Evolutionary conservation across 306 rosid genomes (phyloP).

Genomic region (Fragaria iinumae): DNA sequence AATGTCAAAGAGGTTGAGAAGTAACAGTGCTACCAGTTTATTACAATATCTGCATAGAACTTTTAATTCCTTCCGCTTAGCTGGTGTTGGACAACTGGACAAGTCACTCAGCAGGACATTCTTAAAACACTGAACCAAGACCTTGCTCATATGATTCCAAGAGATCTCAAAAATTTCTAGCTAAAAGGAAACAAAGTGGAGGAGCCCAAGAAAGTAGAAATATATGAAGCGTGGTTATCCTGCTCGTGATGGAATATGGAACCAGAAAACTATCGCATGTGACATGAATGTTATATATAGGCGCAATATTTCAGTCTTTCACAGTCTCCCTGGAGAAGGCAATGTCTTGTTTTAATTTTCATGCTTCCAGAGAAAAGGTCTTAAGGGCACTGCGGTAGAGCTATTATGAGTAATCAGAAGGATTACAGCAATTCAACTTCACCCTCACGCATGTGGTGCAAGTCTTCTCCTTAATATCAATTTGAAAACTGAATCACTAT

Average conservation of each 20-base stretch:
- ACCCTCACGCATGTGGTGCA: neutral
- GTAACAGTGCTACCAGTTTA: neutral
- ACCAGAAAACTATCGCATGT: neutral
- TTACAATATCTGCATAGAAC: conserved; percentile 28
- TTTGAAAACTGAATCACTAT: neutral
- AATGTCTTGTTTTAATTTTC: neutral
- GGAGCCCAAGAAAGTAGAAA: conserved; percentile 7
- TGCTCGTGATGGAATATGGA: neutral
- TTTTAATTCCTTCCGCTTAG: conserved; percentile 25
- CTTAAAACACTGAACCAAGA: conserved; percentile 13
- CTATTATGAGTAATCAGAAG: neutral
- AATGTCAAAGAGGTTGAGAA: neutral
- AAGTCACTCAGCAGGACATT: conserved; percentile 24
- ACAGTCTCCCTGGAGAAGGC: neutral
- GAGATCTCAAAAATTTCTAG: neutral
- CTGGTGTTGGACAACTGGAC: neutral
- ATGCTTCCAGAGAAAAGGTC: neutral
- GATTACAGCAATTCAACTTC: neutral
- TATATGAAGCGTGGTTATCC: neutral
- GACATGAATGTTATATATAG: neutral
- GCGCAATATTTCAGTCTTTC: neutral
- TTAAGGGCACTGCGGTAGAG: neutral
- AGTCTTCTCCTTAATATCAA: neutral
- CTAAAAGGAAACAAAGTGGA: neutral
- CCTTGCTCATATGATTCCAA: conserved; percentile 7